Conservation (phyloP, 176 grass and related monocot genomes). For the Echinochloa phyllopogon region DNA sequence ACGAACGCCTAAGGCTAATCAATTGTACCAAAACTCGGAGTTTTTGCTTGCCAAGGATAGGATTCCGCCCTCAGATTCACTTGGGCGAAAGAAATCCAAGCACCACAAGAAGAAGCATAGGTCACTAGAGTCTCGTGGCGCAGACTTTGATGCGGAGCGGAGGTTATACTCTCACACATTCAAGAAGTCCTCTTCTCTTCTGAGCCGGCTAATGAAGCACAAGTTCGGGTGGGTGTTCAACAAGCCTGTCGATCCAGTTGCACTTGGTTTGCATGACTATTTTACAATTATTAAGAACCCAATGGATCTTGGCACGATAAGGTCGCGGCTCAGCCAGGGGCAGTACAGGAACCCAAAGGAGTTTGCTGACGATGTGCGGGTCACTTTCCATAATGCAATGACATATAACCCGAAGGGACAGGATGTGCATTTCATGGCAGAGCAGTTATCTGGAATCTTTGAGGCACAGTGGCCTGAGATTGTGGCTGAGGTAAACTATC, state of each 20-base stretch:
- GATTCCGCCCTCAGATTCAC: constrained; percentile 62
- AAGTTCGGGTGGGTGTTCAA: constrained; percentile 93
- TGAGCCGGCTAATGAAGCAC: constrained; percentile 88
- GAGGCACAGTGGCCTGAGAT: constrained; percentile 82
- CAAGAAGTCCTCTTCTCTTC: constrained; percentile 71
- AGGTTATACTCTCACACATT: constrained; percentile 66
- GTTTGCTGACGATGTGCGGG: constrained; percentile 84
- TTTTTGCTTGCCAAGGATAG: constrained; percentile 92
- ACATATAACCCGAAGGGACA: constrained; percentile 94
- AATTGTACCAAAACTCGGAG: constrained; percentile 73
- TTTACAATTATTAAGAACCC: constrained; percentile 77
- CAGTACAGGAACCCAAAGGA: constrained; percentile 84
- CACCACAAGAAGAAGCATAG: constrained; percentile 65
- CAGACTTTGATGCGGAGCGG: constrained; percentile 49
- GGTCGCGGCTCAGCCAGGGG: constrained; percentile 59
- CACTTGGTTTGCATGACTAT: constrained; percentile 87
- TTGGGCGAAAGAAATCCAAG: constrained; percentile 69
- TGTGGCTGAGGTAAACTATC: constrained; percentile 75
- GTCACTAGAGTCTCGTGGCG: constrained; percentile 31
- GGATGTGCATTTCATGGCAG: constrained; percentile 95
- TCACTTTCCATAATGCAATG: constrained; percentile 96
- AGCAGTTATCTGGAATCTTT: constrained; percentile 74
- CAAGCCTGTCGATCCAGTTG: constrained; percentile 74
- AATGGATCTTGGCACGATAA: constrained; percentile 96
- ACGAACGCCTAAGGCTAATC: constrained; percentile 81